These are phyloP conservation scores for Uronychia binucleata DNA, from an alignment of 73 alveolate genomes.

Conservation along the genomic window DNA sequence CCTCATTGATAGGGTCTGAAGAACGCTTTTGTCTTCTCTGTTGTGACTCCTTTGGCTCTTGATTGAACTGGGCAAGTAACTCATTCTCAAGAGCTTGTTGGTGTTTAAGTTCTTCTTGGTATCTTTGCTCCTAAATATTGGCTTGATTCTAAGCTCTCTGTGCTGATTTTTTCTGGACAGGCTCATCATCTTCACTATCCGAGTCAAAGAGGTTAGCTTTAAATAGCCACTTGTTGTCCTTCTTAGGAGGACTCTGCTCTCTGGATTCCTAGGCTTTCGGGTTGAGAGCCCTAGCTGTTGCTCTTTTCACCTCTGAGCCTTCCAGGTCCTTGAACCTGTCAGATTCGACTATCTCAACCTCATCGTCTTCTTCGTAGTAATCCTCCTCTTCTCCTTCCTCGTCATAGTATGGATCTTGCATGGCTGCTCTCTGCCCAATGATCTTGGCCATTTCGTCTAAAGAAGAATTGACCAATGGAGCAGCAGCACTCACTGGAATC, in stretches of 20 bases:
- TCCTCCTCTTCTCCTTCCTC: not conserved
- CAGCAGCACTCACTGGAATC: not conserved
- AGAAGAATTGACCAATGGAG: not conserved
- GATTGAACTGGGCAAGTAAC: too few relatives aligned
- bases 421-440: not conserved
- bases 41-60: too few relatives aligned
- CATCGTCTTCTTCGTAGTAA: not conserved
- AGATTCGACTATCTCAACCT: too few relatives aligned
- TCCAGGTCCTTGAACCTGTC: too few relatives aligned
- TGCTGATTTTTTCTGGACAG: not conserved
- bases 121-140: not conserved
- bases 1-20: not conserved
- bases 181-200: not conserved
- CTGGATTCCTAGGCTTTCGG: too few relatives aligned
- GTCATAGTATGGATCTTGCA: not conserved
- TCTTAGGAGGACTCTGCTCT: not conserved
- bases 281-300: too few relatives aligned
- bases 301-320: too few relatives aligned
- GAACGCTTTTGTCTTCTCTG: not conserved
- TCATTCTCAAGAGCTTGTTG: not conserved
- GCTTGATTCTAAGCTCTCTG: not conserved
- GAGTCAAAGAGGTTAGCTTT: not conserved
- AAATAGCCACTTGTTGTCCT: not conserved
- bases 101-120: not conserved
- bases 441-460: not conserved